Evolutionary conservation across 768 basidiomycete genomes (phyloP), one percentile per base, ranked within the genome.

Genomic region (Candolleomyces aberdarensis): DNA sequence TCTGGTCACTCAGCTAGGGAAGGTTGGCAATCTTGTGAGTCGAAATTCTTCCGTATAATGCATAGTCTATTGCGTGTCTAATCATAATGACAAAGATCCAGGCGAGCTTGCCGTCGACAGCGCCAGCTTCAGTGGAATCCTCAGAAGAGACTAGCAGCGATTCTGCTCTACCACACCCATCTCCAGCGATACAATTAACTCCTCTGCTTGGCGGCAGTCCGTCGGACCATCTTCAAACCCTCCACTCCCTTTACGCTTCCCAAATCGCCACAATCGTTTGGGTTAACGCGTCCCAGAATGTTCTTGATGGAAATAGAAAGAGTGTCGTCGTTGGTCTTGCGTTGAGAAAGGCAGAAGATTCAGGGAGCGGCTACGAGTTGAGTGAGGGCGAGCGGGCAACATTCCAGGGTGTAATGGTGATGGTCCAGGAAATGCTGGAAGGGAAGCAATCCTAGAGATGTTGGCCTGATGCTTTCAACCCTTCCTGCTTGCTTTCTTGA

Each of bases 181-280:
- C 87, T 0, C 79, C 91, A 3, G 86, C 91, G 3, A 85, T 94
- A 59, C 82, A 88, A 59, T 78, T 96, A 44, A 89, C 85, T 0
- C 85, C 90, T 0, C 73, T 98, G 54, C 80, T 98, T 29, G 96
- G 96, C 40, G 79, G 81, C 60, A 84, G 89, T 2, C 81, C 87
- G 1, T 85, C 89, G 0, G 83, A 86, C 10, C 84, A 91, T 58
- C 69, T 86, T 61, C 86, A 87, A 54, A 86, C 85, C 0, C 74
- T 96, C 22, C 83, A 96, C 68, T 86, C 87, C 40, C 77, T 96
- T 0, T 96, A 96, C 72, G 87, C 86, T 0, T 78, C 87, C n/a
- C 95, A 97, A 67, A 87, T 94, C 49, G 91, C 94, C 0, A 93
- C 93, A 0, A 78, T 96, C 31, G 71, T 95, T 6, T 97, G 94